Percentiles rank a stretch among this genome's conserved stretches.
phyloP scores from a whole-genome alignment of 208 protist species.

The Leishmania tropica region DNA sequence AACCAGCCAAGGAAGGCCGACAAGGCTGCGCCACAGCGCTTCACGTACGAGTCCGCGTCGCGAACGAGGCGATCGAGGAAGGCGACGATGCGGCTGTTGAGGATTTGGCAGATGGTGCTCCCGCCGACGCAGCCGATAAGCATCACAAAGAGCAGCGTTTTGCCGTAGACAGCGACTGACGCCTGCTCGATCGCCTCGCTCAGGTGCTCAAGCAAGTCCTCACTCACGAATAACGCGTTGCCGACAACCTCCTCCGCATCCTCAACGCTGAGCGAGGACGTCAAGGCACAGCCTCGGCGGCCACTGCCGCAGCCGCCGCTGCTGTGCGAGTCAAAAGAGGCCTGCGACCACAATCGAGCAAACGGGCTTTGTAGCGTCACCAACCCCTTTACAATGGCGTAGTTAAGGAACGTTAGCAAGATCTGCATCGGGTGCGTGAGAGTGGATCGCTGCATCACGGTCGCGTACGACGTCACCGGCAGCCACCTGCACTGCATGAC shows the following conservation, averaged over 20 bases:
- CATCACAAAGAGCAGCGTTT: slow-evolving; percentile 66
- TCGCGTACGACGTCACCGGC: slow-evolving; percentile 49
- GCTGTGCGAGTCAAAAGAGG: slow-evolving; percentile 24
- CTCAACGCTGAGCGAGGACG: slow-evolving; percentile 18
- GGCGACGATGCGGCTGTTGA: slow-evolving; percentile 41
- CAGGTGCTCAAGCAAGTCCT: slow-evolving; percentile 26
- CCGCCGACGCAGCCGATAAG: slow-evolving; percentile 72
- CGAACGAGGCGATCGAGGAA: slow-evolving; percentile 64
- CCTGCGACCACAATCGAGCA: slow-evolving; percentile 38
- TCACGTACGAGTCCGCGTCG: slow-evolving; percentile 80
- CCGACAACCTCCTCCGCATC: slow-evolving; percentile 30
- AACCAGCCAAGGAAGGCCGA: slow-evolving; percentile 55
- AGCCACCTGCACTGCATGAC: slow-evolving; percentile 60
- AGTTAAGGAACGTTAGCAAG: slow-evolving; percentile 81
- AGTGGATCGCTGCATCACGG: slow-evolving; percentile 40
- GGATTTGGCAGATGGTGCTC: slow-evolving; percentile 45
- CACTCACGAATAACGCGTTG: slow-evolving; percentile 30
- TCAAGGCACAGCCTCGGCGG: slow-evolving; percentile 13
- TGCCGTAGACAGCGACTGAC: slow-evolving; percentile 66
- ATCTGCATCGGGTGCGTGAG: slow-evolving; percentile 70
- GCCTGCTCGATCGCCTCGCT: slow-evolving; percentile 54
- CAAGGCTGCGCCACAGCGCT: slow-evolving; percentile 51
- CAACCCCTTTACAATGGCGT: slow-evolving; percentile 59
- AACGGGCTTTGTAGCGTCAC: slow-evolving; percentile 58
- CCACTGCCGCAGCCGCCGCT: slow-evolving; percentile 19